These are phyloP conservation scores for Lachnellula suecica DNA, from an alignment of 2,329 filamentous ascomycete species.

Conservation along the genomic window DNA sequence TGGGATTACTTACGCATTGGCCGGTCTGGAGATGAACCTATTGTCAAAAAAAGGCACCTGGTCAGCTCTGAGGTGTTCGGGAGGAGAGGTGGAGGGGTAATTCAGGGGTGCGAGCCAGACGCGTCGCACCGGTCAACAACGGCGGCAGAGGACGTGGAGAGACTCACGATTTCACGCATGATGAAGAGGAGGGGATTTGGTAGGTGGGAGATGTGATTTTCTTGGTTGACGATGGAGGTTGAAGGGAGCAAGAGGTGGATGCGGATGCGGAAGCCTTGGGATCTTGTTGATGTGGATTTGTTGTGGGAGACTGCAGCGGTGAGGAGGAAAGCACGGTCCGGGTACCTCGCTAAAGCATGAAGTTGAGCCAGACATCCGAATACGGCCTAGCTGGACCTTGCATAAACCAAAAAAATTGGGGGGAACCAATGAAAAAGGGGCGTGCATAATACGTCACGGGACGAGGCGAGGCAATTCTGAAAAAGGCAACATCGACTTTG, in stretches of 20 bases:
- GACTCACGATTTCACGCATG: slow-evolving; percentile 74
- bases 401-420: slow-evolving; percentile 9
- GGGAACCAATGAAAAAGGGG: slow-evolving; percentile 5
- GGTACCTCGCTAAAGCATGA: slow-evolving; percentile 1
- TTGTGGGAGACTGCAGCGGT: slow-evolving; percentile 20
- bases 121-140: slow-evolving; percentile 32
- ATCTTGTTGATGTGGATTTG: slow-evolving; percentile 22
- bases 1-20: slow-evolving; percentile 79
- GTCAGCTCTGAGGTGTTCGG: slow-evolving; percentile 54
- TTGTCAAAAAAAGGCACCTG: slow-evolving; percentile 42
- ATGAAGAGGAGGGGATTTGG: slow-evolving; percentile 41
- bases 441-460: slow-evolving; percentile 4
- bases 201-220: slow-evolving; percentile 15
- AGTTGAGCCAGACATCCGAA: slow-evolving; percentile 6
- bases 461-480: slow-evolving; percentile 2
- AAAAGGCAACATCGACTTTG: background rate
- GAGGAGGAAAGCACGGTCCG: slow-evolving; percentile 4
- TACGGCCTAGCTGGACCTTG: slow-evolving; percentile 10
- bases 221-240: slow-evolving; percentile 3
- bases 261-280: slow-evolving; percentile 11
- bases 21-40: slow-evolving; percentile 99
- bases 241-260: slow-evolving; percentile 16
- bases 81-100: slow-evolving; percentile 36
- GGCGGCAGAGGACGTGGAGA: slow-evolving; percentile 8
- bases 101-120: slow-evolving; percentile 39